Evolutionary conservation across 2,329 filamentous ascomycete species (phyloP).

Genomic region (Lasiodiplodia gonubiensis): DNA sequence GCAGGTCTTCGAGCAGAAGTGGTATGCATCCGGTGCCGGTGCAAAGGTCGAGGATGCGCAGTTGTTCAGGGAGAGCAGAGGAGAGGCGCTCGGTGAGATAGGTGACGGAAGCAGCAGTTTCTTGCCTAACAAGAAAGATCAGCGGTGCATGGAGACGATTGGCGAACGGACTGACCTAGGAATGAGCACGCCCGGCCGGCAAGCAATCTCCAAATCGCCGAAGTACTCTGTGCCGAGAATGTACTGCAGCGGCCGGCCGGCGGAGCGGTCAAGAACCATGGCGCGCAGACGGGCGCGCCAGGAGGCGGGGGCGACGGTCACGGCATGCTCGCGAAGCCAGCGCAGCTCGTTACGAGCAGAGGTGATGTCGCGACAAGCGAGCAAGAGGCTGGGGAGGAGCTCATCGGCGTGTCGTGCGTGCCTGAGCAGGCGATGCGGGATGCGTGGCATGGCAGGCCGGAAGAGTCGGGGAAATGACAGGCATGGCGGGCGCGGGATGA

Average conservation of each 20-base stretch:
- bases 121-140: constrained; percentile 44
- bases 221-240: constrained; percentile 88
- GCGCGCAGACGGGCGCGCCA: constrained; percentile 42
- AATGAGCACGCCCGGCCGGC: constrained; percentile 79
- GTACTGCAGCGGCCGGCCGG: constrained; percentile 86
- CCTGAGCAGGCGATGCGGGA: constrained; percentile 63
- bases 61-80: constrained; percentile 34
- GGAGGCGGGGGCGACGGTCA: not conserved
- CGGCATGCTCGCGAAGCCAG: constrained; percentile 70
- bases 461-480: constrained; percentile 16
- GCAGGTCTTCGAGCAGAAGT: constrained; percentile 71
- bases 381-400: constrained; percentile 66
- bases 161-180: constrained; percentile 63
- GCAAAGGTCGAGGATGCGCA: constrained; percentile 82
- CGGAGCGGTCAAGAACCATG: constrained; percentile 52
- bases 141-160: not conserved
- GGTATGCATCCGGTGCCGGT: constrained; percentile 91
- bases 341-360: constrained; percentile 72
- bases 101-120: constrained; percentile 50
- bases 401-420: constrained; percentile 61
- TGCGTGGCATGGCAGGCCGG: constrained; percentile 57
- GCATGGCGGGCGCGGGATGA: constrained; percentile 13
- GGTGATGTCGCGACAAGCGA: constrained; percentile 65
- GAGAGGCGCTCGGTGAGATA: constrained; percentile 40
- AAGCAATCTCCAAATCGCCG: constrained; percentile 78